phyloP scores from a whole-genome alignment of 306 rosid species.

The Trifolium pratense region DNA sequence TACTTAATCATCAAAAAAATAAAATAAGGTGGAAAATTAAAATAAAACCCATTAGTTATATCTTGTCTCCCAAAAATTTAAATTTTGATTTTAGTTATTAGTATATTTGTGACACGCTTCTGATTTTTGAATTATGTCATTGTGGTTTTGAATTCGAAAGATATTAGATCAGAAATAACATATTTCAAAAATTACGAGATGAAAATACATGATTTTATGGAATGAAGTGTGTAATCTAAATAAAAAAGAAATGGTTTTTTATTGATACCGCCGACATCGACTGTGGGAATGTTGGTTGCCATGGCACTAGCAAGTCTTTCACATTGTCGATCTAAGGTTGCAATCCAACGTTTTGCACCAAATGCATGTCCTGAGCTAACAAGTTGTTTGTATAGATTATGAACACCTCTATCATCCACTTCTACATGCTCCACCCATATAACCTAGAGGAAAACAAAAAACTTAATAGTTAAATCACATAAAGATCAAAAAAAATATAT shows the following conservation, averaged over 20 bases:
- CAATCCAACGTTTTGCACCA: slow-evolving; percentile 96
- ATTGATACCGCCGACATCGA: slow-evolving; percentile 82
- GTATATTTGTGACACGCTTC: too few species aligned
- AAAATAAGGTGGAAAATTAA: not conserved
- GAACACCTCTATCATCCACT: slow-evolving; percentile 95
- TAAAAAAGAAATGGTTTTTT: not conserved
- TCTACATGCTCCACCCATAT: slow-evolving; percentile 96
- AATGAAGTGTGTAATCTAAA: too few species aligned
- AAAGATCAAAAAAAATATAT: not conserved
- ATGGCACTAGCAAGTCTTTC: slow-evolving; percentile 92
- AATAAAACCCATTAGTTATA: not conserved
- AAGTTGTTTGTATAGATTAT: slow-evolving; percentile 87
- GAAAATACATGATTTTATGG: too few species aligned
- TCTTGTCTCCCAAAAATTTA: too few species aligned
- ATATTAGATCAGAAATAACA: not conserved
- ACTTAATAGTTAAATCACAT: not conserved
- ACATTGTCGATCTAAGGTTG: slow-evolving; percentile 90
- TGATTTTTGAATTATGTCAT: too few species aligned
- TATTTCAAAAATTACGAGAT: too few species aligned
- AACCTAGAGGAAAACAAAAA: slow-evolving; percentile 57
- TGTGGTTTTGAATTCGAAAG: too few species aligned
- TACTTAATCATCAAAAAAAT: not conserved
- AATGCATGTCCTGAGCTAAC: slow-evolving; percentile 91
- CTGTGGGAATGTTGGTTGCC: slow-evolving; percentile 83
- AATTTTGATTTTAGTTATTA: too few species aligned